A percentile compares a stretch with the other conserved stretches of the same genome.
Evolutionary conservation across 371 early-diverging fungal species (phyloP).

Genomic region (Rhizopus arrhizus): DNA sequence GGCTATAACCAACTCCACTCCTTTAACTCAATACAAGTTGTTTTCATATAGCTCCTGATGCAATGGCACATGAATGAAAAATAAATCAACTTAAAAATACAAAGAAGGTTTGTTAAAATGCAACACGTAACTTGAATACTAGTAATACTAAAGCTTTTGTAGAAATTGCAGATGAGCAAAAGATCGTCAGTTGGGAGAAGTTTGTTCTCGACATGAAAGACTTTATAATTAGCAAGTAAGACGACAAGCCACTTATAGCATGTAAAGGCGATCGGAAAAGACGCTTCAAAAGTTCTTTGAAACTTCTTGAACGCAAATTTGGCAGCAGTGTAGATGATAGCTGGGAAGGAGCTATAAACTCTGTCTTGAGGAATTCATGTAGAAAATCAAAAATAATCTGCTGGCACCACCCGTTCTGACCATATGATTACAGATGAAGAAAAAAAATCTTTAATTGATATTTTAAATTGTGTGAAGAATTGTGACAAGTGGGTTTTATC

Average conservation of each 20-base stretch:
- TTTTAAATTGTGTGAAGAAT: neutral
- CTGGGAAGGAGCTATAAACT: neutral
- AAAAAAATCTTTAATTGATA: neutral
- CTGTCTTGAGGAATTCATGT: neutral
- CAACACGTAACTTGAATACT: constrained; percentile 1
- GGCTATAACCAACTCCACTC: too few species aligned
- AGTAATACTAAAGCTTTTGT: constrained; percentile 3
- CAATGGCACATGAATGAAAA: too few species aligned
- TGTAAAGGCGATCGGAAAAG: constrained; percentile 8
- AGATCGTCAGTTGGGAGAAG: neutral
- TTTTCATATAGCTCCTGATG: too few species aligned
- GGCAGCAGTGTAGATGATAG: neutral
- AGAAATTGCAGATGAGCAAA: constrained; percentile 4
- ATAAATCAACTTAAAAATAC: neutral
- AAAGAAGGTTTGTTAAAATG: neutral
- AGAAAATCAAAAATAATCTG: neutral
- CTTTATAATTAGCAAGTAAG: constrained; percentile 3
- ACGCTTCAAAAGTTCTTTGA: neutral
- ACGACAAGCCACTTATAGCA: neutral
- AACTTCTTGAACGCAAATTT: neutral
- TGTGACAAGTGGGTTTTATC: neutral
- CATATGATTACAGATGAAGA: neutral
- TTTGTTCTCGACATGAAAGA: neutral
- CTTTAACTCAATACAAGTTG: too few species aligned
- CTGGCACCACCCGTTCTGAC: neutral